Base-by-base conservation (phyloP, 2,329 filamentous ascomycete genomes). In the Hawksworthiomyces lignivorus region DNA sequence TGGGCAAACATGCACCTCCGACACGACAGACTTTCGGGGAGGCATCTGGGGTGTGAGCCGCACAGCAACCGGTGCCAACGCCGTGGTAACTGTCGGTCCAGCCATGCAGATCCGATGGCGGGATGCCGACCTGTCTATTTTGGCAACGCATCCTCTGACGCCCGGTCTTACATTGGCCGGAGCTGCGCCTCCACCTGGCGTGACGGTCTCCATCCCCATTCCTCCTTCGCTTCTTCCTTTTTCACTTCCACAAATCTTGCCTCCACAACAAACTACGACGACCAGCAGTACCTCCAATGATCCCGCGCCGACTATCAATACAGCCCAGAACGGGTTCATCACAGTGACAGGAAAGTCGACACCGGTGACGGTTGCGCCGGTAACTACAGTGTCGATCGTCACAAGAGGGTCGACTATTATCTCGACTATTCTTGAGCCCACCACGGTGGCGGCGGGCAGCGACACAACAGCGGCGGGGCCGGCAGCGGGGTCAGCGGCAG, bases 41-140 rank as follows among this genome's bases (percentile, higher is more conserved):
- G 62, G 62, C 21, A 54, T 64, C 36, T 64, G 62, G 61, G 62
- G 62, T 6, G 57, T 59, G 29, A 41, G 39, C 11, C 49, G 39
- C 29, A 52, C 50, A 5, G 50, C 47, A 4, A 52, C 52, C 3
- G 46, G 45, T 0, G 15, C 34, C 5, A 46, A 38, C 3, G 50
- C 50, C 4, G 17, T 38, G 5, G 48, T 57, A 9, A 62, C 60
- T 3, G 56, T 61, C 10, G 62, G 60, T 10, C 62, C 62, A 27
- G 60, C 60, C 11, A 47, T 65, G 31, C 62, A 65, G 45, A 64
- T 63, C 43, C 60, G 62, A 21, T 65, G 59, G 53, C 56, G 55
- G 4, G 56, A 61, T 19, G 49, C 51, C 18, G 62, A 65, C 41
- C 47, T 65, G 27, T 50, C 47, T 11, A 39, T 48, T 10, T 50